Evolutionary conservation across 306 rosid species (phyloP).

Genomic region (Psophocarpus tetragonolobus): DNA sequence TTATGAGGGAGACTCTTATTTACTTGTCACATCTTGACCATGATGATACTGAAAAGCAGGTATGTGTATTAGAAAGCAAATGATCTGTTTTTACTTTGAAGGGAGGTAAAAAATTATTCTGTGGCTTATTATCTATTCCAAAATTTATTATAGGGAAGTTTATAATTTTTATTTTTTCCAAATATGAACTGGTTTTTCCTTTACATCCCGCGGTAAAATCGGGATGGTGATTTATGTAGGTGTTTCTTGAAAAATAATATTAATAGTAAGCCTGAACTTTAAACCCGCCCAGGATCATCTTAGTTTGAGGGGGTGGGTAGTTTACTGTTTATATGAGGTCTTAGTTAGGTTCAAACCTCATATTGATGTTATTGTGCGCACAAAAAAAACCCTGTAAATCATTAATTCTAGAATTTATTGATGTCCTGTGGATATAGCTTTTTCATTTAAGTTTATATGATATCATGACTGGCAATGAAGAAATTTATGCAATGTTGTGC

Average conservation of each 20-base stretch:
- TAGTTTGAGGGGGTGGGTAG: background rate
- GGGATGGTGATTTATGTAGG: background rate
- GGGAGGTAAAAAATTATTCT: background rate
- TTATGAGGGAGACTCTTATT: constrained; percentile 97
- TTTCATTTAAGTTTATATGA: background rate
- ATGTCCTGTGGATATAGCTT: background rate
- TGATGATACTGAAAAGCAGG: constrained; percentile 96
- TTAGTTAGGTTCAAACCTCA: background rate
- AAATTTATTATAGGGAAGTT: background rate
- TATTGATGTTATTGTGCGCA: background rate
- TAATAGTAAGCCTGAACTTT: background rate
- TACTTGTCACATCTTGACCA: constrained; percentile 97
- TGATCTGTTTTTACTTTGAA: background rate
- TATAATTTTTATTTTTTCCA: background rate
- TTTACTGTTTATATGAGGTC: background rate
- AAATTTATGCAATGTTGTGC: background rate
- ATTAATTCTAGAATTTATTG: background rate
- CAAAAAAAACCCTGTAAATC: background rate
- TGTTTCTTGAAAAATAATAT: background rate
- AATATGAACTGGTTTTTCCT: background rate
- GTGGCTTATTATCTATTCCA: background rate
- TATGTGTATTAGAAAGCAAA: constrained; percentile 32
- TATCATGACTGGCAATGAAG: background rate
- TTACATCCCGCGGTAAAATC: background rate
- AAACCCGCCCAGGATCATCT: background rate